phyloP scores from a whole-genome alignment of 2,329 filamentous ascomycete species.

The Salinomyces thailandicus region DNA sequence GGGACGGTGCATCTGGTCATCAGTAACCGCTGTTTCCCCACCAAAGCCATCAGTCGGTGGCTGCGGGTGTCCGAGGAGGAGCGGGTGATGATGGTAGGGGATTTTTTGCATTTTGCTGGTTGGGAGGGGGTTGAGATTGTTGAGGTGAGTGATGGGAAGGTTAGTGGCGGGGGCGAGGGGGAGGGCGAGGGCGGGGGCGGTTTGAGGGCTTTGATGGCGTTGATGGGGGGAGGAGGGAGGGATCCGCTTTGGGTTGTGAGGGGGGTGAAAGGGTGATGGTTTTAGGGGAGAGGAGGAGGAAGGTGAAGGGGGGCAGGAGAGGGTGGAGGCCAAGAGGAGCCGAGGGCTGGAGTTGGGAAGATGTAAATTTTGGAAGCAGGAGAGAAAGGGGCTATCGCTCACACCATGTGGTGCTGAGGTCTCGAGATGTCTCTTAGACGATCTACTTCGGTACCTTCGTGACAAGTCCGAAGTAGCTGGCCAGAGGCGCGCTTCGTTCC shows the following conservation, averaged over 20 bases:
- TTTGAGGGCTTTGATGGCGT: slow-evolving; percentile 24
- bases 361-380: too few species aligned
- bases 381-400: too few species aligned
- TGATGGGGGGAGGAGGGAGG: slow-evolving; percentile 12
- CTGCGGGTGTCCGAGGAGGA: slow-evolving; percentile 35
- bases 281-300: too few species aligned
- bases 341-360: too few species aligned
- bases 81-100: slow-evolving; percentile 40
- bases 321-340: too few species aligned
- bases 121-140: slow-evolving; percentile 45
- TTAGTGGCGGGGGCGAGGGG: slow-evolving; percentile 8
- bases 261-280: slow-evolving; percentile 19
- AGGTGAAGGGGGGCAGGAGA: too few species aligned
- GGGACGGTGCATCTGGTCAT: slow-evolving; percentile 42
- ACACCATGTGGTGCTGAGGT: too few species aligned
- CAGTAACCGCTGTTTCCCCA: slow-evolving; percentile 44
- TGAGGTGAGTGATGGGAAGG: slow-evolving; percentile 35
- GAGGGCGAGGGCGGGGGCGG: slow-evolving; percentile 11
- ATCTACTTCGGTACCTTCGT: too few species aligned
- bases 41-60: slow-evolving; percentile 43
- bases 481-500: too few species aligned
- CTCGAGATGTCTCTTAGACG: too few species aligned
- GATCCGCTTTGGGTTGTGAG: slow-evolving; percentile 39
- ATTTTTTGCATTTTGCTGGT: slow-evolving; percentile 42
- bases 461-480: too few species aligned